Evolutionary conservation across 257 asterid genomes (phyloP), one percentile per base, ranked within the genome.

Genomic region (Solanum acaule): DNA sequence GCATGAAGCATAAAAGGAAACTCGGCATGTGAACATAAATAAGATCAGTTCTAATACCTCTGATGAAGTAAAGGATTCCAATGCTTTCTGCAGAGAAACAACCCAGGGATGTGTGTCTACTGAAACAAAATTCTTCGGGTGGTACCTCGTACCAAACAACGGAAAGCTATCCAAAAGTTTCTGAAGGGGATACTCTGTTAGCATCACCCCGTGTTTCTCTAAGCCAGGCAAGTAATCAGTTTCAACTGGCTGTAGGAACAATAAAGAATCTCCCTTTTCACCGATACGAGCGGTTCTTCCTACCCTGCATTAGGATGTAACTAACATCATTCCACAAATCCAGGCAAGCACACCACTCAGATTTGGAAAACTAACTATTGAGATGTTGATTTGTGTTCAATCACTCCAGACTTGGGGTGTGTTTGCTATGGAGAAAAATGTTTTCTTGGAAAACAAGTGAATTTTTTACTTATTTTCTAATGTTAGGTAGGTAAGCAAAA

Each of bases 221-320:
- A 97, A 92, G 90, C 92, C 98, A 90, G 90, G 92, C 91, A 97
- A 87, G 92, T 95, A 96, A 89, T 95, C 98, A 49, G 91, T 89
- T 92, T 97, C 99, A 71, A 91, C 56, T 86, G 98, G 96, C 87
- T 96, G 99, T 75, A 97, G 90, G 91, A 95, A 96, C 67, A 97
- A 91, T 49, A 97, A 52, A 29, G 98, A 94, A 83, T 96, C 95
- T 11, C 99, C 99, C 88, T 87, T 93, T 92, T 95, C 96, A 42
- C 97, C 99, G 91, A 97, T 92, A 89, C 99, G 96, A 49, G 99
- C 99, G 68, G 98, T 97, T 93, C 99, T 94, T 88, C 99, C 99
- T 85, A 96, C 99, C 94, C 99, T 97, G 93, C 88, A 90, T 73
- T 46, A 85, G 88, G 85, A 34, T 86, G 85, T 18, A 84, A 85